Evolutionary conservation across 192 early-diverging fungal species (phyloP).

Genomic region (Mortierella antarctica): DNA sequence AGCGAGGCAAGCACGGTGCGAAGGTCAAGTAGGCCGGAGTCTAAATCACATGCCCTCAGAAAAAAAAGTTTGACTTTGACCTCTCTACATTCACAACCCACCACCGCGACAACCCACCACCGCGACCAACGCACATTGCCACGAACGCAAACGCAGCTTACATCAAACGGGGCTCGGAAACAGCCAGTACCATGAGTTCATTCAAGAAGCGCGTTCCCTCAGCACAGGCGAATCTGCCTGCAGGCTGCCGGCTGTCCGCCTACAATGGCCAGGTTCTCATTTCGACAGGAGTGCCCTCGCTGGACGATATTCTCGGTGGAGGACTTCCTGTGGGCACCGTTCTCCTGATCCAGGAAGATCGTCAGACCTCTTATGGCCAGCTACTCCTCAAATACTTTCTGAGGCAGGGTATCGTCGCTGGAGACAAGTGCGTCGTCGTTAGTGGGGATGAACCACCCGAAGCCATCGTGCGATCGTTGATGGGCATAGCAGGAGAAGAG

Average conservation of each 20-base stretch:
- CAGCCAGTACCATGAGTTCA: conserved; percentile 28
- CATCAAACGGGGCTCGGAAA: neutral
- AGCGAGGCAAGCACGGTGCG: neutral
- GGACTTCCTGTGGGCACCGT: conserved; percentile 87
- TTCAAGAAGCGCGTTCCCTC: conserved; percentile 69
- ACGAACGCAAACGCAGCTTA: neutral
- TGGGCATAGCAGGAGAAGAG: conserved; percentile 70
- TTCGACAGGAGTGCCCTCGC: conserved; percentile 84
- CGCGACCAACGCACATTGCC: neutral
- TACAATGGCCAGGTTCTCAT: conserved; percentile 82
- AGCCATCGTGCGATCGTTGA: conserved; percentile 68
- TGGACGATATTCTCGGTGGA: conserved; percentile 91
- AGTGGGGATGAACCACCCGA: conserved; percentile 74
- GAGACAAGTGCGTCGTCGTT: conserved; percentile 76
- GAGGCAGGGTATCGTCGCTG: conserved; percentile 83
- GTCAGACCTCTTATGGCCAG: conserved; percentile 82
- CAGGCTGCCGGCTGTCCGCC: conserved; percentile 78
- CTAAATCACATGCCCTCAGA: conserved; percentile 3
- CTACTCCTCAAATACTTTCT: conserved; percentile 86
- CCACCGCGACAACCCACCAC: no score
- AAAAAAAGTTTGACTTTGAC: conserved; percentile 1
- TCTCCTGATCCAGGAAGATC: conserved; percentile 83
- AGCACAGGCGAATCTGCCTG: conserved; percentile 69
- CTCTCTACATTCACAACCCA: neutral
- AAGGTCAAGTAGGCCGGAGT: neutral